Evolutionary conservation across 345 rosid genomes (phyloP).

Genomic region (Iberis pinnata): DNA sequence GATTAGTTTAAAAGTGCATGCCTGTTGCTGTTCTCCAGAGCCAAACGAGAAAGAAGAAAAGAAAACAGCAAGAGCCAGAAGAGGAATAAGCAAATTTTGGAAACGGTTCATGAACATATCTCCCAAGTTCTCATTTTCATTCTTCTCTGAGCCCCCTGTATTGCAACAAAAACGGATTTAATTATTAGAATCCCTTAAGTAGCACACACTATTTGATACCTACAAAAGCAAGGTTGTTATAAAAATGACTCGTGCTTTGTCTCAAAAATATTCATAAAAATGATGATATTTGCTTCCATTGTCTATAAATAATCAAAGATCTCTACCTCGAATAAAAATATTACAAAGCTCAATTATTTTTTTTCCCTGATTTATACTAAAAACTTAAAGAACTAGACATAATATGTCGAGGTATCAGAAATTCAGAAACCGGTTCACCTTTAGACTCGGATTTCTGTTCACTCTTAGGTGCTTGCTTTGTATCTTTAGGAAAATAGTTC

Average conservation of each 20-base stretch:
- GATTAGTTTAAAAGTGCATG: slow-evolving; percentile 17
- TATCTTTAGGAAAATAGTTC: slow-evolving; percentile 73
- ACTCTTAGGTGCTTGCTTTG: slow-evolving; percentile 70
- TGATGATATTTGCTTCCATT: too few species aligned
- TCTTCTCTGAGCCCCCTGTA: slow-evolving; percentile 68
- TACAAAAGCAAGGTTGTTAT: background rate
- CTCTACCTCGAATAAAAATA: too few species aligned
- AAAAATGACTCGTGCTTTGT: too few species aligned
- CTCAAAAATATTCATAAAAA: too few species aligned
- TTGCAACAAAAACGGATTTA: slow-evolving; percentile 16
- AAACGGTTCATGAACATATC: slow-evolving; percentile 43
- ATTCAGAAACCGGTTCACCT: too few species aligned
- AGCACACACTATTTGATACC: background rate
- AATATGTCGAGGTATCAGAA: too few species aligned
- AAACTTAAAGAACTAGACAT: too few species aligned
- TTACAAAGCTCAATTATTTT: too few species aligned
- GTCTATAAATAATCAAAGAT: too few species aligned
- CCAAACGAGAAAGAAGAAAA: slow-evolving; percentile 42
- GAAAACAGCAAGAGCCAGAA: slow-evolving; percentile 50
- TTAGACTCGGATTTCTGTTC: slow-evolving; percentile 76
- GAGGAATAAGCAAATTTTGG: slow-evolving; percentile 46
- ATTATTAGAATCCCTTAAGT: background rate
- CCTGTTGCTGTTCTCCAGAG: slow-evolving; percentile 62
- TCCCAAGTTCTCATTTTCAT: slow-evolving; percentile 42
- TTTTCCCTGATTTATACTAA: too few species aligned